Evolutionary conservation across 257 asterid genomes (phyloP), one percentile per base, ranked within the genome.

Genomic region (Phtheirospermum japonicum): DNA sequence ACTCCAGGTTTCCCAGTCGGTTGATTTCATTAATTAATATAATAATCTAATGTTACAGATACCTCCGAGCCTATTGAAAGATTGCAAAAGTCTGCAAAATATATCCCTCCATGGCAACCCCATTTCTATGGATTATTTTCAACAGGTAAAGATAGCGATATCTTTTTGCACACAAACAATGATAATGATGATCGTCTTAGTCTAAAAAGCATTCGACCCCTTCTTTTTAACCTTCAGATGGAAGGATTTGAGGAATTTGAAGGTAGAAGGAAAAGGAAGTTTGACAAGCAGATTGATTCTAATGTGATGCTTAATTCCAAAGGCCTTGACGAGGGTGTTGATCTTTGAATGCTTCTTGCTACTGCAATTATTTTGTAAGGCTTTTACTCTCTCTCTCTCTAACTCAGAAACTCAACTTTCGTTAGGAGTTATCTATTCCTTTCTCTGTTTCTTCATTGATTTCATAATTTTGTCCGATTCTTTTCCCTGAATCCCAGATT

Each of bases 261-360:
- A 76, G 75, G 83, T 64, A 79, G 95, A 72, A 82, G 98, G 77
- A 91, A 79, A 75, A 85, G 75, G 81, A 91, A 91, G 76, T 86
- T 91, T 9, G 95, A 91, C 80, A 91, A 88, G 77, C 95, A 79
- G 75, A 86, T 91, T 33, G 98, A 88, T 78, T 84, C 94, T 9
- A 91, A 91, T 54, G 96, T 91, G 74, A 81, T 91, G 90, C 86
- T 88, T 17, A 71, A 95, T 74, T 86, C 95, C 74, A 88, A 88
- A 77, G 98, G 96, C 71, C 95, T 91, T 30, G 96, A 86, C 4
- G 98, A 86, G 85, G 95, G 96, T 11, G 82, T 91, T 62, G 96
- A 91, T 81, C 83, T 85, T 11, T 91, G 80, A 85, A 73, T 50
- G 14, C 57, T 40, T 40, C 57, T 40, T 68, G 67, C 70, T 61